A percentile compares a stretch with the other conserved stretches of the same genome.
phyloP scores from a whole-genome alignment of 768 basidiomycete genomes.

The Gyrodon lividus region DNA sequence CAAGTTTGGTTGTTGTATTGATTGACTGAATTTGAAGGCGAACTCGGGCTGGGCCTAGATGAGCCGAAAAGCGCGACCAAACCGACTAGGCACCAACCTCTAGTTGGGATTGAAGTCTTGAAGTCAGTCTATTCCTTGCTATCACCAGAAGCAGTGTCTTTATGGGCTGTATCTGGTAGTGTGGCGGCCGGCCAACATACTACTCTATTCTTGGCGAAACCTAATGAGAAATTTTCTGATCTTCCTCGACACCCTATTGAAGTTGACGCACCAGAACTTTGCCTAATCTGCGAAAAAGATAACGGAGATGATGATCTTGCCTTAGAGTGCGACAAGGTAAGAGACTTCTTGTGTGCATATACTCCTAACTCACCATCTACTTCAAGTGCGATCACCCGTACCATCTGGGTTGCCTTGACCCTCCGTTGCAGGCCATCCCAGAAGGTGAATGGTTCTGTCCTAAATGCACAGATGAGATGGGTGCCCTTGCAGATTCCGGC shows the following conservation, averaged over 20 bases:
- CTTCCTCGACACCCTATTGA: constrained; percentile 80
- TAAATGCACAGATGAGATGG: constrained; percentile 60
- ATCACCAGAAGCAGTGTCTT: background rate
- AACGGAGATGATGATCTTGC: constrained; percentile 70
- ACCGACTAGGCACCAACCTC: constrained; percentile 65
- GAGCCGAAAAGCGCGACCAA: constrained; percentile 88
- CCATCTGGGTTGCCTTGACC: constrained; percentile 78
- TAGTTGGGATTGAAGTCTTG: constrained; percentile 79
- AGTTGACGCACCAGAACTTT: constrained; percentile 62
- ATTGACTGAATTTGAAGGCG: constrained; percentile 42
- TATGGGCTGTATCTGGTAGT: constrained; percentile 36
- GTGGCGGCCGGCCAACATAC: constrained; percentile 87
- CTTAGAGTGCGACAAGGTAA: constrained; percentile 90
- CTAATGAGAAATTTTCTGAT: constrained; percentile 72
- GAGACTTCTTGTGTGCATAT: constrained; percentile 6
- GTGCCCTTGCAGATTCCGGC: constrained; percentile 35
- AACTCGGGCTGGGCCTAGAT: constrained; percentile 77
- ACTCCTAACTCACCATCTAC: constrained; percentile 4
- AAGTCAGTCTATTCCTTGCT: constrained; percentile 47
- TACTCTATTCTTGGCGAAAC: constrained; percentile 77
- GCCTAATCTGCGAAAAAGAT: constrained; percentile 70
- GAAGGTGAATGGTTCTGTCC: constrained; percentile 95
- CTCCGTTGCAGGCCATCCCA: constrained; percentile 74
- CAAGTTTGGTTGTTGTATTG: background rate
- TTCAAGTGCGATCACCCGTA: constrained; percentile 85